Conservation (phyloP, 805 yeast species). For the Komagataella mondaviorum region DNA sequence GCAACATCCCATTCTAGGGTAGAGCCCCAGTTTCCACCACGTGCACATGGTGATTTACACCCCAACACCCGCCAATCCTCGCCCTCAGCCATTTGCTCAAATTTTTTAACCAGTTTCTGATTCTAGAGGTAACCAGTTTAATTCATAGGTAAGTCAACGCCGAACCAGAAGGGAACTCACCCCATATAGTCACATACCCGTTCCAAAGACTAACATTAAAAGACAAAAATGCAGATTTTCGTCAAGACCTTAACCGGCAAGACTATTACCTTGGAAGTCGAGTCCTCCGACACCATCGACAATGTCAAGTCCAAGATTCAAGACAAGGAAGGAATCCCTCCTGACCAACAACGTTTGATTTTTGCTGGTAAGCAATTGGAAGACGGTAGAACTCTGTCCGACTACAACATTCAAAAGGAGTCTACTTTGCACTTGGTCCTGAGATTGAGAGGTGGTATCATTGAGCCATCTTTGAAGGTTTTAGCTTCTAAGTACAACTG, state of each 20-base stretch:
- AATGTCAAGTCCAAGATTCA: slow-evolving; percentile 91
- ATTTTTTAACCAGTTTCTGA: background rate
- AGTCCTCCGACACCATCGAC: slow-evolving; percentile 91
- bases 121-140: background rate
- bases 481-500: slow-evolving; percentile 99
- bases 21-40: background rate
- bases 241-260: slow-evolving; percentile 99
- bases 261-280: slow-evolving; percentile 81
- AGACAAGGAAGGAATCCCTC: slow-evolving; percentile 95
- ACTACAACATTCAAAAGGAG: slow-evolving; percentile 93
- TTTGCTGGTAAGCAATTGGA: slow-evolving; percentile 95
- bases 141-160: background rate
- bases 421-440: slow-evolving; percentile 52
- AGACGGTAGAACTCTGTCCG: slow-evolving; percentile 90
- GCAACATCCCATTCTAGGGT: background rate
- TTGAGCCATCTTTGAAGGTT: slow-evolving; percentile 98
- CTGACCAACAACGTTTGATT: slow-evolving; percentile 91
- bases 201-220: background rate
- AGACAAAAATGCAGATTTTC: slow-evolving; percentile 72
- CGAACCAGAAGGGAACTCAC: background rate
- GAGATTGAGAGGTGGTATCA: slow-evolving; percentile 71
- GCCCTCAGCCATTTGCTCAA: background rate
- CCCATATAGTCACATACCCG: background rate
- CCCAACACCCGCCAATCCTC: background rate
- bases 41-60: background rate